Evolutionary conservation across 768 basidiomycete genomes (phyloP).

Genomic region (Porphyrellus cyaneotinctus): DNA sequence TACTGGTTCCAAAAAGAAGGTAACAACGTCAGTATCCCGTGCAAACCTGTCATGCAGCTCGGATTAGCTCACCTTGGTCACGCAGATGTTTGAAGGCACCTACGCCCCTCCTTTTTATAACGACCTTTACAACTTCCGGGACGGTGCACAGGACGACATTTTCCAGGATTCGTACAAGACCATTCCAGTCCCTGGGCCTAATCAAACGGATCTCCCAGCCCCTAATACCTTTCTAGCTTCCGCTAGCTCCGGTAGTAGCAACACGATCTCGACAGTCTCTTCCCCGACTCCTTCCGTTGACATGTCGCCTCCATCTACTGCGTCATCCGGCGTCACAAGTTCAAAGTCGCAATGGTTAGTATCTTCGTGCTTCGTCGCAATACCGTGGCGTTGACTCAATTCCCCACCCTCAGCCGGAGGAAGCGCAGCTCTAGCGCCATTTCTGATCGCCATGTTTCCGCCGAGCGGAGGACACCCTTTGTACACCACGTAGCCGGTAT

Average conservation of each 20-base stretch:
- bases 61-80: neutral
- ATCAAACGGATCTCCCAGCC: conserved; percentile 26
- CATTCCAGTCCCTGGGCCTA: conserved; percentile 43
- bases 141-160: conserved; percentile 73
- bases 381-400: neutral
- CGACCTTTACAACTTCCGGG: conserved; percentile 63
- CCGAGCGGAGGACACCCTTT: conserved; percentile 4
- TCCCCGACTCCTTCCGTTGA: neutral
- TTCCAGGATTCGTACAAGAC: conserved; percentile 54
- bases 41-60: neutral
- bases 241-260: neutral
- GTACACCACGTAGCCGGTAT: conserved; percentile 1
- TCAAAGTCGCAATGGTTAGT: conserved; percentile 13
- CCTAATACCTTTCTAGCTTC: neutral
- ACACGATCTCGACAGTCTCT: neutral
- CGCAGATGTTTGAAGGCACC: conserved; percentile 61
- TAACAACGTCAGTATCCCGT: conserved; percentile 49
- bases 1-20: conserved; percentile 64
- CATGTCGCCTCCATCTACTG: neutral
- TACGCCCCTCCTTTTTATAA: conserved; percentile 65
- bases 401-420: neutral
- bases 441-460: conserved; percentile 8
- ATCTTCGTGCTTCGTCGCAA: neutral
- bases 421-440: neutral
- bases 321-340: neutral